Conservation (phyloP, 192 early-diverging fungal species). For the Coemansia sp. region DNA sequence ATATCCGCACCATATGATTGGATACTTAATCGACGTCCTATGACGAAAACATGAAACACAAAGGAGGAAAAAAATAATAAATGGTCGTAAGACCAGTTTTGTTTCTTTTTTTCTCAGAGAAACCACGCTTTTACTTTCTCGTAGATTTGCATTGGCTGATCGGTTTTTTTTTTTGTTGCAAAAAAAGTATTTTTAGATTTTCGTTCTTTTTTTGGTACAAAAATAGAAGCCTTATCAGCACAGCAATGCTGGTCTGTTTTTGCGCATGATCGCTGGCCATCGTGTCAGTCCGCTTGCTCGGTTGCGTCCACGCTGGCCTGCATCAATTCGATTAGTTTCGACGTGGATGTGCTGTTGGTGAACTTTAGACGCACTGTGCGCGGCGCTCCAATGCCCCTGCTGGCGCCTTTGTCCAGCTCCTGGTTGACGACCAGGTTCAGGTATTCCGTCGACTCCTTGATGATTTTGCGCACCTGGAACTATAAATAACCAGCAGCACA, state of each 20-base stretch:
- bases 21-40: constrained; percentile 1
- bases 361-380: constrained; percentile 30
- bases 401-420: constrained; percentile 27
- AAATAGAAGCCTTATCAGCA: neutral
- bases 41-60: constrained; percentile 8
- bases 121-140: neutral
- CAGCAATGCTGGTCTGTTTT: neutral
- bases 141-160: neutral
- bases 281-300: neutral
- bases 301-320: constrained; percentile 19
- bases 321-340: constrained; percentile 32
- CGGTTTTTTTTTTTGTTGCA: neutral
- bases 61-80: neutral
- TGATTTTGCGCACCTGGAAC: constrained; percentile 39
- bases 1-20: constrained; percentile 2
- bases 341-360: constrained; percentile 22
- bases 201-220: neutral
- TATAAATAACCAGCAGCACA: constrained; percentile 22
- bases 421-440: constrained; percentile 44
- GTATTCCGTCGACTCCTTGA: constrained; percentile 46
- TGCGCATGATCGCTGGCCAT: neutral
- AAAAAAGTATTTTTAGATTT: neutral
- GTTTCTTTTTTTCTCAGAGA: neutral
- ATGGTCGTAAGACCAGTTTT: neutral
- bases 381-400: constrained; percentile 26